Evolutionary conservation across 768 basidiomycete genomes (phyloP).

Genomic region (Leccinum arenicola): DNA sequence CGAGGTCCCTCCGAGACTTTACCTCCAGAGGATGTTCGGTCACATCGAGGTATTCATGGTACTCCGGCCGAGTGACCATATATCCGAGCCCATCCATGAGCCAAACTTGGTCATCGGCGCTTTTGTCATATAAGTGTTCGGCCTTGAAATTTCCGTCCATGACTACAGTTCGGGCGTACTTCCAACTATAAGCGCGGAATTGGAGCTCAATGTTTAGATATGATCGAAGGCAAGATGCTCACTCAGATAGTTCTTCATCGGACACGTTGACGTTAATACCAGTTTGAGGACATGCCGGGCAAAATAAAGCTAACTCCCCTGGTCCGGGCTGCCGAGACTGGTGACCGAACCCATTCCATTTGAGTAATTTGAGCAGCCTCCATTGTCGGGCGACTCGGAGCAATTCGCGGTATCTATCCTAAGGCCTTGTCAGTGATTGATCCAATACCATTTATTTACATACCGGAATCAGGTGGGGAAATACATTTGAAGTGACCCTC

Average conservation of each 20-base stretch:
- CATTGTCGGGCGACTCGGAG: neutral
- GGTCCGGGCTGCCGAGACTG: neutral
- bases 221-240: too few relatives aligned
- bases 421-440: neutral
- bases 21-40: neutral
- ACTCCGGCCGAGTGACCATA: neutral
- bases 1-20: neutral
- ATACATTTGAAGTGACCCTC: neutral
- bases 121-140: neutral
- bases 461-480: neutral
- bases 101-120: neutral
- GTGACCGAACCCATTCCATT: neutral
- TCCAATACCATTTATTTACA: neutral
- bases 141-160: neutral
- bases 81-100: neutral
- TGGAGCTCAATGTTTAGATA: too few relatives aligned
- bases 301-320: constrained; percentile 8
- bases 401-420: neutral
- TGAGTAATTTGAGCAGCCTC: neutral
- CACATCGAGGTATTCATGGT: neutral
- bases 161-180: neutral
- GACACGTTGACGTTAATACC: constrained; percentile 3
- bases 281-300: constrained; percentile 28
- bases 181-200: neutral
- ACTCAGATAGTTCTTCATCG: too few relatives aligned